Percentiles rank a stretch among this genome's conserved stretches.
phyloP scores from a whole-genome alignment of 345 rosid genomes.

The Aquilaria yunnanensis region DNA sequence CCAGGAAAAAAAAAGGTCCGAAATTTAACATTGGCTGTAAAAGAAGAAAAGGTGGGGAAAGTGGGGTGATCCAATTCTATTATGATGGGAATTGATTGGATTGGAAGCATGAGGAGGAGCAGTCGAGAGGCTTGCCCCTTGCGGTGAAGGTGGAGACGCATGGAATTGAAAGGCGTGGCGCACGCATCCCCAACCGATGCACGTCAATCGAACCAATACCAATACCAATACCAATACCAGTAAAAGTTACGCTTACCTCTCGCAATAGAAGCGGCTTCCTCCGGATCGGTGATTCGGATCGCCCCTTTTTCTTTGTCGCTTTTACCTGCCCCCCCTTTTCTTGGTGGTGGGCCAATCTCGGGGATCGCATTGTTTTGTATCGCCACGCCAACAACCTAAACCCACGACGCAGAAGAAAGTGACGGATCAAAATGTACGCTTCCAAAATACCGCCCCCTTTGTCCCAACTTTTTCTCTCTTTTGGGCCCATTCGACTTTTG shows the following conservation, averaged over 20 bases:
- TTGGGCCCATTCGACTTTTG: too few relatives aligned
- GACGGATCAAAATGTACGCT: neutral
- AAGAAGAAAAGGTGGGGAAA: neutral
- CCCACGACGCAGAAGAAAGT: neutral
- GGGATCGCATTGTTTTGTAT: neutral
- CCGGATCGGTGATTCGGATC: neutral
- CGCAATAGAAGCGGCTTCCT: neutral
- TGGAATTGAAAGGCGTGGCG: conserved; percentile 9
- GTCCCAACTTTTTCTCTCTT: too few relatives aligned
- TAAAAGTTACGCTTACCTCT: neutral
- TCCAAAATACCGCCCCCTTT: neutral
- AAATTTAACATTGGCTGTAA: too few relatives aligned
- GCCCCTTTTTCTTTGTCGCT: neutral
- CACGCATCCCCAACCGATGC: conserved; percentile 11
- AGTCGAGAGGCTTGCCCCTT: neutral
- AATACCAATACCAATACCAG: neutral
- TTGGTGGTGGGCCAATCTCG: neutral
- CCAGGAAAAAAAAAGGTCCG: too few relatives aligned
- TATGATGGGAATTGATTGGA: conserved; percentile 8
- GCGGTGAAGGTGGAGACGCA: conserved; percentile 24
- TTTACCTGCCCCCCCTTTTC: too few relatives aligned
- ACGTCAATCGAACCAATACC: neutral
- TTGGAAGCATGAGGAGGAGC: neutral
- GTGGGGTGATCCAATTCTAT: neutral
- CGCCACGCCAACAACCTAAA: neutral